A percentile compares a stretch with the other conserved stretches of the same genome.
phyloP scores from a whole-genome alignment of 208 protist species.

The Angomonas ambiguus region DNA sequence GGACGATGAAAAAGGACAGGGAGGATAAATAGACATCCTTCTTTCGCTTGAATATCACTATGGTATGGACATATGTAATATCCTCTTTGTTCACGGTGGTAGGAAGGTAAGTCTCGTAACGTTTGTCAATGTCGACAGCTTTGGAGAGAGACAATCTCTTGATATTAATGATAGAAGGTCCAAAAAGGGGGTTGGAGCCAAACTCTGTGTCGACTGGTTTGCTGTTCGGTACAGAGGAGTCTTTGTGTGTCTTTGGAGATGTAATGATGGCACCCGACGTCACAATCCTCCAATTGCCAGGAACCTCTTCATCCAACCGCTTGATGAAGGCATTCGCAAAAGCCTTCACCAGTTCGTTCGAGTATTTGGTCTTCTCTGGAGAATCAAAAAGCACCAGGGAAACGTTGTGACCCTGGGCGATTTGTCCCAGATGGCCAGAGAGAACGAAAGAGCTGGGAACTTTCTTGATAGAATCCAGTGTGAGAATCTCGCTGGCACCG shows the following conservation, averaged over 20 bases:
- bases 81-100: constrained; percentile 23
- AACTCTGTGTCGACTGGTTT: constrained; percentile 27
- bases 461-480: constrained; percentile 2
- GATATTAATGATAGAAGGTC: constrained; percentile 42
- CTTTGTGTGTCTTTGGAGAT: constrained; percentile 26
- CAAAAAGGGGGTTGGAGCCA: constrained; percentile 61
- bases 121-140: constrained; percentile 20
- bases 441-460: constrained; percentile 18
- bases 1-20: constrained; percentile 29
- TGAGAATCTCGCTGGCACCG: neutral
- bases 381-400: constrained; percentile 19
- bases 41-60: constrained; percentile 26
- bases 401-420: constrained; percentile 27
- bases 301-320: constrained; percentile 16
- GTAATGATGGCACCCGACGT: constrained; percentile 32
- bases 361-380: constrained; percentile 3
- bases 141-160: constrained; percentile 19
- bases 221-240: constrained; percentile 23
- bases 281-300: constrained; percentile 23
- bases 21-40: constrained; percentile 31
- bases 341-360: constrained; percentile 13
- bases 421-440: constrained; percentile 16
- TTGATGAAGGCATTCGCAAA: constrained; percentile 22
- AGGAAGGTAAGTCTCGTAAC: constrained; percentile 21
- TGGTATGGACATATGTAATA: constrained; percentile 33